These are phyloP conservation scores for Eutypa lata DNA, from an alignment of 2,329 filamentous ascomycete genomes.

Conservation along the genomic window DNA sequence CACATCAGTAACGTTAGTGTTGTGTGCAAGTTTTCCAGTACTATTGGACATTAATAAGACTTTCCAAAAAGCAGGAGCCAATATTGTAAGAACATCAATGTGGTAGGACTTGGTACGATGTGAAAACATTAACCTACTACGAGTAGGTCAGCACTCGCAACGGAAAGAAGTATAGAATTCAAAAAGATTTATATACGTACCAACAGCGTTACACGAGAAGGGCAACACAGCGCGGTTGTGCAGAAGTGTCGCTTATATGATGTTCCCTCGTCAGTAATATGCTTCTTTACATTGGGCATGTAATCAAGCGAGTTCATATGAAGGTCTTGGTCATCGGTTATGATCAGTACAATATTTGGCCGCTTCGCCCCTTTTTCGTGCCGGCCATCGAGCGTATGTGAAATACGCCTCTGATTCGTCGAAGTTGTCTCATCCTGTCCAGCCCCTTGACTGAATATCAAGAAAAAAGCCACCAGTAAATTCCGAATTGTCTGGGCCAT, in stretches of 20 bases:
- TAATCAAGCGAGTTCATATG: constrained; percentile 60
- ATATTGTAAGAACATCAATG: too few species aligned
- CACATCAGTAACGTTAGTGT: constrained; percentile 65
- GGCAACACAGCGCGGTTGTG: constrained; percentile 66
- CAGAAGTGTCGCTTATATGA: constrained; percentile 62
- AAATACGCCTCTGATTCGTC: neutral
- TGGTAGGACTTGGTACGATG: too few species aligned
- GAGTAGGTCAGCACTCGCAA: neutral
- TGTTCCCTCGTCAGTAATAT: constrained; percentile 56
- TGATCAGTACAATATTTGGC: constrained; percentile 63
- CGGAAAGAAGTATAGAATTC: neutral
- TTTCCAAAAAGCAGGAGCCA: too few species aligned
- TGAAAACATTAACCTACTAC: too few species aligned
- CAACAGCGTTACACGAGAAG: constrained; percentile 62
- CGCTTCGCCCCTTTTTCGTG: constrained; percentile 3
- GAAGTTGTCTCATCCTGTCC: neutral
- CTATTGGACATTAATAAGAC: too few species aligned
- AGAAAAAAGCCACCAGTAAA: neutral
- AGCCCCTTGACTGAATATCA: neutral
- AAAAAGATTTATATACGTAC: neutral
- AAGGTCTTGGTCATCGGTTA: constrained; percentile 67
- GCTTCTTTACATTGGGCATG: constrained; percentile 54
- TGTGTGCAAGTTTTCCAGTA: constrained; percentile 65
- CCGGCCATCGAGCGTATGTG: neutral
- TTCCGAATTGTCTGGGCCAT: neutral